phyloP scores from a whole-genome alignment of 257 asterid species.

The Oldenlandia corymbosa region DNA sequence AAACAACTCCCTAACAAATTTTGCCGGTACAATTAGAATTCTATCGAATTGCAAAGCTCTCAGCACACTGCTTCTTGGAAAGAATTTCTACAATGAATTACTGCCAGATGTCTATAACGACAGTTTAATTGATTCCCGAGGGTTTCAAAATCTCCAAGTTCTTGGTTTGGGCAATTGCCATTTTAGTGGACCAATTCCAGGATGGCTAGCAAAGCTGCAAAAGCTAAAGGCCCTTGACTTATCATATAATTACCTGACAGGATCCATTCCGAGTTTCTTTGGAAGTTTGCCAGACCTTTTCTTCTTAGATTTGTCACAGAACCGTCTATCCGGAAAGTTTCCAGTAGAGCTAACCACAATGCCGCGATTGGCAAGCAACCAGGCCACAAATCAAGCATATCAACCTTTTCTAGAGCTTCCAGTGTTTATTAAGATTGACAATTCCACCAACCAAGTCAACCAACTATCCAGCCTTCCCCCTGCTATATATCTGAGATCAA shows the following conservation, averaged over 20 bases:
- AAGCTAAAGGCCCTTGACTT: slow-evolving; percentile 75
- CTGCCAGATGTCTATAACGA: slow-evolving; percentile 46
- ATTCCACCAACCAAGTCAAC: slow-evolving; percentile 70
- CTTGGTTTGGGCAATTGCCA: too few relatives aligned
- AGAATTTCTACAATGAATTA: slow-evolving; percentile 58
- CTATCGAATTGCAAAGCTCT: slow-evolving; percentile 64
- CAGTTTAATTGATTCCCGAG: slow-evolving; percentile 32
- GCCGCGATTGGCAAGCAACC: slow-evolving; percentile 44
- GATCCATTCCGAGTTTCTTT: slow-evolving; percentile 74
- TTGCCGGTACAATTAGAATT: slow-evolving; percentile 56
- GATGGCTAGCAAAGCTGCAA: slow-evolving; percentile 51
- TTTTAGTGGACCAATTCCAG: slow-evolving; percentile 62
- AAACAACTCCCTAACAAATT: slow-evolving; percentile 62
- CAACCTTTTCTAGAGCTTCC: slow-evolving; percentile 74
- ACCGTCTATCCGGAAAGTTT: slow-evolving; percentile 55
- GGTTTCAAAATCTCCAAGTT: slow-evolving; percentile 59
- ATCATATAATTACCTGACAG: slow-evolving; percentile 53
- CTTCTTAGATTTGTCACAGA: slow-evolving; percentile 81
- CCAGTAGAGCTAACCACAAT: slow-evolving; percentile 51
- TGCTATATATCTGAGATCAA: slow-evolving; percentile 56
- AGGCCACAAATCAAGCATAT: slow-evolving; percentile 41
- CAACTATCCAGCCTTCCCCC: slow-evolving; percentile 76
- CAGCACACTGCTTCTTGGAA: too few relatives aligned
- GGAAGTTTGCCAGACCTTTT: slow-evolving; percentile 60
- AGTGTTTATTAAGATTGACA: slow-evolving; percentile 63